phyloP scores from a whole-genome alignment of 2,329 filamentous ascomycete species.

The Didymella lethalis region DNA sequence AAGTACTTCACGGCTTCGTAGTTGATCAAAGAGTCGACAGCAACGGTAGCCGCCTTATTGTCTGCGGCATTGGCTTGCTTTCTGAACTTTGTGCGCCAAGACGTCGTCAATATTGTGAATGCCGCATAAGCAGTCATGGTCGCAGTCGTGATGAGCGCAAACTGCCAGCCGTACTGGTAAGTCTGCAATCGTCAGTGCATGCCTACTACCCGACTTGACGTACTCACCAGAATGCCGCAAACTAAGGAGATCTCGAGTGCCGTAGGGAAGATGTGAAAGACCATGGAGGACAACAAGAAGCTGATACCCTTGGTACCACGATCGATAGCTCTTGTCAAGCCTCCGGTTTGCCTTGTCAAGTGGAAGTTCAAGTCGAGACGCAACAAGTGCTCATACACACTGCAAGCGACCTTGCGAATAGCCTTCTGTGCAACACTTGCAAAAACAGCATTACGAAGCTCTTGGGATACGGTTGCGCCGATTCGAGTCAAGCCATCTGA shows the following conservation, averaged over 20 bases:
- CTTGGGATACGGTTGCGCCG: conserved; percentile 88
- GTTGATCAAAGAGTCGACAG: conserved; percentile 96
- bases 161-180: conserved; percentile 91
- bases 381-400: conserved; percentile 90
- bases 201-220: not conserved
- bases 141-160: conserved; percentile 85
- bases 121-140: conserved; percentile 95
- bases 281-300: conserved; percentile 96
- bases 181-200: conserved; percentile 61
- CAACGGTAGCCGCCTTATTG: conserved; percentile 92
- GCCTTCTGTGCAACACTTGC: conserved; percentile 97
- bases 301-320: conserved; percentile 98
- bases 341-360: conserved; percentile 91
- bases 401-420: conserved; percentile 86
- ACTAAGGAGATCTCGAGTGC: conserved; percentile 94
- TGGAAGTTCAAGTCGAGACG: conserved; percentile 93
- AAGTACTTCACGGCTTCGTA: conserved; percentile 99
- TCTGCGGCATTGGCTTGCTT: conserved; percentile 95
- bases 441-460: conserved; percentile 94
- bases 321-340: conserved; percentile 91
- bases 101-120: conserved; percentile 96
- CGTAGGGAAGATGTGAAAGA: conserved; percentile 95
- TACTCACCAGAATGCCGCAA: conserved; percentile 80
- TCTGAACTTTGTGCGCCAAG: conserved; percentile 96
- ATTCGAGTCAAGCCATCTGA: conserved; percentile 84